A percentile compares a stretch with the other conserved stretches of the same genome.
phyloP scores from a whole-genome alignment of 768 basidiomycete species.

The Trichaptum fuscoviolaceum region DNA sequence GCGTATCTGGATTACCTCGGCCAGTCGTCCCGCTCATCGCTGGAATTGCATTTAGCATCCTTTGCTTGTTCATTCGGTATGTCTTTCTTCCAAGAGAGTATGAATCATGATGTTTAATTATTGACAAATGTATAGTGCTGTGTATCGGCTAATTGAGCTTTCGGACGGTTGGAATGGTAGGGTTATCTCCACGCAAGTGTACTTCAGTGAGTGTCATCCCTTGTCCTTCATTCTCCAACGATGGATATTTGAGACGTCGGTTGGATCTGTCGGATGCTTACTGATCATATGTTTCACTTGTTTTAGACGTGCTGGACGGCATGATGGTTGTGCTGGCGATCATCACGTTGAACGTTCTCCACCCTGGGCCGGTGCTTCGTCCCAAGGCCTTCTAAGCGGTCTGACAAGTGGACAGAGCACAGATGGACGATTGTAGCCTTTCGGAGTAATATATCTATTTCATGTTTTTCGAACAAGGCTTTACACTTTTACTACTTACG shows the following conservation, averaged over 20 bases:
- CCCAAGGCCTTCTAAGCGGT: background rate
- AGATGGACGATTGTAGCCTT: too few species aligned
- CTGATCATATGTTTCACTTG: background rate
- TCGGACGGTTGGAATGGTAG: conserved; percentile 17
- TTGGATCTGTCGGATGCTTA: background rate
- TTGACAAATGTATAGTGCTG: conserved; percentile 11
- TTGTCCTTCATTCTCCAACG: background rate
- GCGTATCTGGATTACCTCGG: background rate
- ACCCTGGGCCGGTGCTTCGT: conserved; percentile 8
- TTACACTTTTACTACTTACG: too few species aligned
- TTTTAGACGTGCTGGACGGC: conserved; percentile 3
- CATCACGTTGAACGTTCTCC: background rate
- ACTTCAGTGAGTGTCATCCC: conserved; percentile 14
- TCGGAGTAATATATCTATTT: too few species aligned
- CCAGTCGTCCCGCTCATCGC: background rate
- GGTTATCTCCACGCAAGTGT: conserved; percentile 14
- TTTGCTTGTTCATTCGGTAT: conserved; percentile 3
- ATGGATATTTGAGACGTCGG: background rate
- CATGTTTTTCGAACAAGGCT: too few species aligned
- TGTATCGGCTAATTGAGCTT: conserved; percentile 20
- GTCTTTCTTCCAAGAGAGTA: background rate
- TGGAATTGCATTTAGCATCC: background rate
- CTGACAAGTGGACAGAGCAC: background rate
- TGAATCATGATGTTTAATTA: conserved; percentile 11
- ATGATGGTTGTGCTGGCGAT: conserved; percentile 1